phyloP scores from a whole-genome alignment of 202 grass and related monocot species.

The Zoysia matrella region DNA sequence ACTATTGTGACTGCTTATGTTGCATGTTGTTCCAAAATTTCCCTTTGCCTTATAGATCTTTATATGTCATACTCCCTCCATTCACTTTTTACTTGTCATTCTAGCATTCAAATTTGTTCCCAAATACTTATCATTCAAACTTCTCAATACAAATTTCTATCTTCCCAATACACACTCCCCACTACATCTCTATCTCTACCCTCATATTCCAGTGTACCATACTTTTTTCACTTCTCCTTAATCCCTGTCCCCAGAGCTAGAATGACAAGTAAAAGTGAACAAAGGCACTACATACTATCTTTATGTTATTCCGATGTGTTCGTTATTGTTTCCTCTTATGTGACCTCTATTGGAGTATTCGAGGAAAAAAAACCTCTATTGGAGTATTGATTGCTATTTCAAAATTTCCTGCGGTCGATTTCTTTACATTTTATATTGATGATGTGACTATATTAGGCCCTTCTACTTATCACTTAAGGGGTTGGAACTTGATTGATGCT shows the following conservation, averaged over 20 bases:
- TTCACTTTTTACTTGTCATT: no score
- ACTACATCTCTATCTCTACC: no score
- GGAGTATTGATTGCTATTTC: no score
- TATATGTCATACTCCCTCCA: not conserved
- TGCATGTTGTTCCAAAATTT: not conserved
- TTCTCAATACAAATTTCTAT: no score
- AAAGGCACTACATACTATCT: not conserved
- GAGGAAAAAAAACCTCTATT: no score
- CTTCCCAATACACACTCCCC: no score
- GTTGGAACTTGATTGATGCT: conserved; percentile 34
- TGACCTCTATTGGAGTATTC: not conserved
- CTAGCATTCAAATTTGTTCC: no score
- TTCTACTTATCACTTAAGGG: not conserved
- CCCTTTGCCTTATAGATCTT: not conserved
- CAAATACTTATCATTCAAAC: no score
- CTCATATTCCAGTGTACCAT: no score
- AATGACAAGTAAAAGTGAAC: no score
- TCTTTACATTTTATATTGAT: conserved; percentile 26
- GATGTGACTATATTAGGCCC: conserved; percentile 9
- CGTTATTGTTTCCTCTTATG: not conserved
- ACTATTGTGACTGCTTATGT: not conserved
- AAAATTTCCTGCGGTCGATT: not conserved
- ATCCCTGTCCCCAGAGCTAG: no score
- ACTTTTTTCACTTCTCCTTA: no score
- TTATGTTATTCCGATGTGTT: conserved; percentile 1